Conservation (phyloP, 2,329 filamentous ascomycete genomes). For the Colletotrichum orchidophilum region DNA sequence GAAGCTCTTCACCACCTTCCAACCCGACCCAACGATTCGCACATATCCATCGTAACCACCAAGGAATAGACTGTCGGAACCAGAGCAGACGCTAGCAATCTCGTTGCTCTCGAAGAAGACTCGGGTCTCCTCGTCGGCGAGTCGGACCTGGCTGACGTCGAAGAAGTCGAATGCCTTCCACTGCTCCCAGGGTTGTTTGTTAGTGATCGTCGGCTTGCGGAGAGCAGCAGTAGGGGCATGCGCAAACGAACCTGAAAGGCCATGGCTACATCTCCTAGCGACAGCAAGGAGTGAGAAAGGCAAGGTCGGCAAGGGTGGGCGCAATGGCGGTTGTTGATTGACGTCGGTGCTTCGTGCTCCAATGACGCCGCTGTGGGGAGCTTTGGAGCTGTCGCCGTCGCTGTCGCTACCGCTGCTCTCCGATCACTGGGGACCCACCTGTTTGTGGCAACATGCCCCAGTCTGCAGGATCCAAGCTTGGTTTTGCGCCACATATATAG, state of each 20-base stretch:
- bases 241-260: conserved; percentile 30
- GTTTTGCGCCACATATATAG: neutral
- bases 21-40: conserved; percentile 85
- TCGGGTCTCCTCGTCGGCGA: conserved; percentile 81
- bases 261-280: conserved; percentile 35
- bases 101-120: conserved; percentile 84
- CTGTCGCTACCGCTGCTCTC: conserved; percentile 10
- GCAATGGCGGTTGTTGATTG: conserved; percentile 14
- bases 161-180: conserved; percentile 99
- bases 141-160: conserved; percentile 86
- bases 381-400: conserved; percentile 32
- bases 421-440: neutral
- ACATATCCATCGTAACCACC: conserved; percentile 87
- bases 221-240: neutral
- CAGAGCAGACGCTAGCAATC: conserved; percentile 84
- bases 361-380: conserved; percentile 41
- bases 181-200: conserved; percentile 57
- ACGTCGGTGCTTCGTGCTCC: conserved; percentile 31
- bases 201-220: neutral
- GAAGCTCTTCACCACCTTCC: conserved; percentile 89
- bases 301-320: neutral
- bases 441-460: neutral
- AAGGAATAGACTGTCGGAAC: conserved; percentile 89
- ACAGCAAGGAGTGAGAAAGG: neutral
- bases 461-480: neutral